Base-by-base conservation (phyloP, 2,329 filamentous ascomycete species). In the Fusarium chlamydosporum region DNA sequence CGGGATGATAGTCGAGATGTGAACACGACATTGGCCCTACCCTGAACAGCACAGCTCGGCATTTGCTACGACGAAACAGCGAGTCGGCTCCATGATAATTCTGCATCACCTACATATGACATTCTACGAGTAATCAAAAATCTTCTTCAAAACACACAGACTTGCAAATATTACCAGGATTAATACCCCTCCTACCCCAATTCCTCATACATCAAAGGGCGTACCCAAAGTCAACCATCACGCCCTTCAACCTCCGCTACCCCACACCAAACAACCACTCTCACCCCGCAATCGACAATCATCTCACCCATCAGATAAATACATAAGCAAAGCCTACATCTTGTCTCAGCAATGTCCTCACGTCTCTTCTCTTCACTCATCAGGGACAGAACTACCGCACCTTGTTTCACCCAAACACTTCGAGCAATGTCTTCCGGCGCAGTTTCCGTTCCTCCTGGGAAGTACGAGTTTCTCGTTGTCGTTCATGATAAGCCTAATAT, bases 401-500 rank as follows among this genome's bases (percentile, higher is more conserved):
- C 64, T 26, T 62, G 47, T 16, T 33, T 57, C 41, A 13, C 65
- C 54, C 71, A 73, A 61, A 72, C 71, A 66, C 77, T 79, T 56
- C 75, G 74, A 61, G 72, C 71, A 67, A 79, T 79, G 77, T 45
- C 55, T 35, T 63, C 65, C 12, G 60, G 64, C 18, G 58, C 77
- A 23, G 65, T 73, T 27, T 65, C 77, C 26, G 48, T 71, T 33
- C 43, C 68, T 26, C 45, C 54, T 13, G 72, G 70, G 37, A 86
- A 85, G 75, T 85, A 81, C 64, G 89, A 92, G 78, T 93, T 89
- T 82, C 85, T 93, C 37, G 89, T 90, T 72, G 83, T 93, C 60
- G 76, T 92, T 37, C 91, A 89, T 13, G 91, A 93, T 78, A 86
- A 88, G 77, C 85, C 88, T 3, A 88, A 85, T 40, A 82, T 79